phyloP scores from a whole-genome alignment of 768 basidiomycete species.

The Suillus fuscotomentosus region DNA sequence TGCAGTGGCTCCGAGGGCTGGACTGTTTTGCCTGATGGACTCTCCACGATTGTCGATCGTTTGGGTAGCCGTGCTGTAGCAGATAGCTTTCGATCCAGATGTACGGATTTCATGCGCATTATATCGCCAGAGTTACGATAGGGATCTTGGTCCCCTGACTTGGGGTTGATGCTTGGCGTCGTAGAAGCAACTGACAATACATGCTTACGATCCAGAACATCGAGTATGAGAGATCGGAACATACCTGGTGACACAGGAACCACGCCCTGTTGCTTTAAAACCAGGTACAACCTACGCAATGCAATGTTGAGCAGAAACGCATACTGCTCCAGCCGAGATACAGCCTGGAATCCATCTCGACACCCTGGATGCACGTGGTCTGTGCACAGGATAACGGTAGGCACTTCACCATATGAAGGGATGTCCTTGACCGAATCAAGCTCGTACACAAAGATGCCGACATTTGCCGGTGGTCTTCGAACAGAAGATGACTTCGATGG shows the following conservation, averaged over 20 bases:
- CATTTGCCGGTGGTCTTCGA: conserved; percentile 79
- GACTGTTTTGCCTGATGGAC: conserved; percentile 84
- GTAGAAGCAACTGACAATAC: conserved; percentile 24
- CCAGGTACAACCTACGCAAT: conserved; percentile 82
- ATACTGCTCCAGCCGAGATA: conserved; percentile 95
- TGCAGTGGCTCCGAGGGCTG: conserved; percentile 63
- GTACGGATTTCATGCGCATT: conserved; percentile 92
- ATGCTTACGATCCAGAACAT: conserved; percentile 11
- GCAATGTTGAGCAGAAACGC: conserved; percentile 97
- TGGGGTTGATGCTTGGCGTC: conserved; percentile 29
- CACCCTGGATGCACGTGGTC: conserved; percentile 72
- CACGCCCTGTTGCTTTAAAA: conserved; percentile 85
- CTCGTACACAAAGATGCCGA: conserved; percentile 76
- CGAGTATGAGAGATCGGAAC: conserved; percentile 13
- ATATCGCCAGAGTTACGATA: conserved; percentile 89
- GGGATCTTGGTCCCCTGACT: conserved; percentile 56
- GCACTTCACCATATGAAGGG: conserved; percentile 69
- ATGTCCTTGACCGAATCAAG: conserved; percentile 66
- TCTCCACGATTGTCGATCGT: conserved; percentile 94
- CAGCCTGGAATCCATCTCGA: conserved; percentile 80
- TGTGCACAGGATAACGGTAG: conserved; percentile 71
- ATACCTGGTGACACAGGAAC: conserved; percentile 80
- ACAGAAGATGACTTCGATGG: conserved; percentile 61
- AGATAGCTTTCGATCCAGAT: conserved; percentile 93
- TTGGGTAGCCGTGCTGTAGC: conserved; percentile 90